phyloP scores from a whole-genome alignment of 306 rosid species.

The Datisca glomerata region DNA sequence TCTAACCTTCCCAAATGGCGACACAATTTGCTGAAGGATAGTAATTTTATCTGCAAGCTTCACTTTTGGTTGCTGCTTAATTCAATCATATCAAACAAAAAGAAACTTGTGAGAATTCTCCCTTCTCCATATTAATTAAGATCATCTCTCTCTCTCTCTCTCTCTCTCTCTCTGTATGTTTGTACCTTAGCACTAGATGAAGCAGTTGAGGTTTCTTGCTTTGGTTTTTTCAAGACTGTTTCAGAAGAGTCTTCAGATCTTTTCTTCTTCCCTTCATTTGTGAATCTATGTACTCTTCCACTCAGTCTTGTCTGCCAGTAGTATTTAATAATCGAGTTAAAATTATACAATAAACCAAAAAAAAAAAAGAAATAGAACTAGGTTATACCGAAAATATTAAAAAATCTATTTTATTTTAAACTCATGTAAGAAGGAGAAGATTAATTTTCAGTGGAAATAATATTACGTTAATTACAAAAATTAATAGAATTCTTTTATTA shows the following conservation, averaged over 20 bases:
- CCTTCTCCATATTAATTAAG: no score
- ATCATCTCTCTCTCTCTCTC: no score
- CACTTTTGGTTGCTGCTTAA: conserved; percentile 87
- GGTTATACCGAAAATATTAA: neutral
- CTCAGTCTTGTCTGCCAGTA: conserved; percentile 31
- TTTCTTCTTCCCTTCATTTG: conserved; percentile 67
- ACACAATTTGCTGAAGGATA: conserved; percentile 92
- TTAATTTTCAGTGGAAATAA: no score
- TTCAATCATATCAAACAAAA: conserved; percentile 4
- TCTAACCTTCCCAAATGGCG: conserved; percentile 95
- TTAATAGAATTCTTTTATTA: no score
- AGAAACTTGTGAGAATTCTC: no score
- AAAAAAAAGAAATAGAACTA: neutral
- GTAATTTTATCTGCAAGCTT: conserved; percentile 79
- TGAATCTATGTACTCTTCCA: conserved; percentile 48
- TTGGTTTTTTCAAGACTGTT: conserved; percentile 48
- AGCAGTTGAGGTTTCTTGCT: conserved; percentile 42
- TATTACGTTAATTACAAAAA: no score
- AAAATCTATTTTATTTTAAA: no score
- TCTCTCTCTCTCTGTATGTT: no score
- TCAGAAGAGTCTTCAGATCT: conserved; percentile 68
- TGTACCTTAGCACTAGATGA: conserved; percentile 66
- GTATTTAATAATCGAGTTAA: neutral
- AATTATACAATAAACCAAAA: neutral
- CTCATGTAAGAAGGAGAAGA: no score